Percentiles rank a stretch among this genome's conserved stretches.
Evolutionary conservation across 2,329 filamentous ascomycete species (phyloP).

Genomic region (Alternaria atra): DNA sequence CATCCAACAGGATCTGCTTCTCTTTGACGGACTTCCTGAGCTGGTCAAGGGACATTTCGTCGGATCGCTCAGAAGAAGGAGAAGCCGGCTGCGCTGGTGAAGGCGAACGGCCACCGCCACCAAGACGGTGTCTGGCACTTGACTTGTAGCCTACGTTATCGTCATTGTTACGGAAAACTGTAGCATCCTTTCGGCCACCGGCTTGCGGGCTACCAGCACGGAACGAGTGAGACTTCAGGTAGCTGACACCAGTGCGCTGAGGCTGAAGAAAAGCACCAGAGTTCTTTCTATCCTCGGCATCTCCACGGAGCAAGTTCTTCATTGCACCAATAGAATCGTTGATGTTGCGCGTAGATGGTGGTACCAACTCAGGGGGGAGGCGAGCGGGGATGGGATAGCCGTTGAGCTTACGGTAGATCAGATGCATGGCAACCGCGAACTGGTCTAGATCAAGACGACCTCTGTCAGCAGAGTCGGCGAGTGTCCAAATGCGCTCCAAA

Average conservation of each 20-base stretch:
- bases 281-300: constrained; percentile 88
- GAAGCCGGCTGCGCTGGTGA: constrained; percentile 71
- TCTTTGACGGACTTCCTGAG: constrained; percentile 91
- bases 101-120: constrained; percentile 73
- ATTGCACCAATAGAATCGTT: constrained; percentile 92
- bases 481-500: constrained; percentile 91
- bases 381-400: constrained; percentile 90
- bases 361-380: constrained; percentile 89
- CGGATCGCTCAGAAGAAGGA: constrained; percentile 68
- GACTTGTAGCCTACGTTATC: constrained; percentile 90
- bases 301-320: constrained; percentile 86
- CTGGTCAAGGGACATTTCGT: constrained; percentile 87
- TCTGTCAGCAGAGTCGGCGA: constrained; percentile 93
- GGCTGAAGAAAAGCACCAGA: constrained; percentile 90
- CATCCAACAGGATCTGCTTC: constrained; percentile 92
- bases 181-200: constrained; percentile 85
- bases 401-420: constrained; percentile 97
- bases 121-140: constrained; percentile 86
- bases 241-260: constrained; percentile 97
- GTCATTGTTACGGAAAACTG: constrained; percentile 95
- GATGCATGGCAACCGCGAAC: constrained; percentile 97
- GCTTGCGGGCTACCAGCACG: constrained; percentile 68
- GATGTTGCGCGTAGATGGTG: constrained; percentile 92
- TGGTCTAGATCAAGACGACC: constrained; percentile 95
- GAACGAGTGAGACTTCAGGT: constrained; percentile 95